These are phyloP conservation scores for Haematococcus sp. DNA, from an alignment of 139 green algal genomes.

Conservation along the genomic window DNA sequence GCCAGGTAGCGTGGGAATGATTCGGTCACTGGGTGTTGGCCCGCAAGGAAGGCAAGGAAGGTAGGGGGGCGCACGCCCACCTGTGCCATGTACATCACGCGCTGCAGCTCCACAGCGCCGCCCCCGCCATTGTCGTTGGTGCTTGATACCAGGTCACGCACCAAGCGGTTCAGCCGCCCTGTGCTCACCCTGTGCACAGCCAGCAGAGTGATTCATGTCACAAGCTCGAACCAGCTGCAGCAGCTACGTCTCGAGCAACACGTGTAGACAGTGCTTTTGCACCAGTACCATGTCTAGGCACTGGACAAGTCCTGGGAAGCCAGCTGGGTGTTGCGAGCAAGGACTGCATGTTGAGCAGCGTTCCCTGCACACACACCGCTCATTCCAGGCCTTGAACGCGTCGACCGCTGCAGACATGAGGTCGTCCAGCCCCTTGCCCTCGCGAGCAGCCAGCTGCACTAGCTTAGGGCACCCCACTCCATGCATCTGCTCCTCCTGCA, in stretches of 20 bases:
- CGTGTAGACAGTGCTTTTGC: too few relatives aligned
- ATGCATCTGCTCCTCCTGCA: constrained; percentile 38
- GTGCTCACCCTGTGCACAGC: constrained; percentile 32
- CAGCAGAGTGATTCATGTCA: too few relatives aligned
- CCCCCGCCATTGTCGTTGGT: too few relatives aligned
- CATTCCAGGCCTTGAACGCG: constrained; percentile 67
- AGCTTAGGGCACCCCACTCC: constrained; percentile 41
- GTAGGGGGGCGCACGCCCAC: constrained; percentile 72
- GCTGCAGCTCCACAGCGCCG: constrained; percentile 15
- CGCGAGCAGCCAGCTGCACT: constrained; percentile 59
- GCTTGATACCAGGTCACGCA: constrained; percentile 33
- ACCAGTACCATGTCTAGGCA: too few relatives aligned
- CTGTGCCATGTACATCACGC: constrained; percentile 29
- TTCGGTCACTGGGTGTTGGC: constrained; percentile 21
- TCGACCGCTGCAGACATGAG: constrained; percentile 57
- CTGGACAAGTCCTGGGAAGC: too few relatives aligned
- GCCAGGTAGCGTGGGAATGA: constrained; percentile 38
- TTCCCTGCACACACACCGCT: constrained; percentile 34
- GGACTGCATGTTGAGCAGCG: too few relatives aligned
- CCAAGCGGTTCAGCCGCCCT: constrained; percentile 30
- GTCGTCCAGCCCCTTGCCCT: constrained; percentile 35
- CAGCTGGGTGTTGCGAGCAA: too few relatives aligned
- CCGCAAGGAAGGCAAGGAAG: constrained; percentile 66
- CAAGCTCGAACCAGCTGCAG: too few relatives aligned
- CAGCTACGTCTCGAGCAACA: too few relatives aligned